Evolutionary conservation across 352 stramenopile genomes (phyloP), one percentile per base, ranked within the genome.

Genomic region (Phytophthora litchii): DNA sequence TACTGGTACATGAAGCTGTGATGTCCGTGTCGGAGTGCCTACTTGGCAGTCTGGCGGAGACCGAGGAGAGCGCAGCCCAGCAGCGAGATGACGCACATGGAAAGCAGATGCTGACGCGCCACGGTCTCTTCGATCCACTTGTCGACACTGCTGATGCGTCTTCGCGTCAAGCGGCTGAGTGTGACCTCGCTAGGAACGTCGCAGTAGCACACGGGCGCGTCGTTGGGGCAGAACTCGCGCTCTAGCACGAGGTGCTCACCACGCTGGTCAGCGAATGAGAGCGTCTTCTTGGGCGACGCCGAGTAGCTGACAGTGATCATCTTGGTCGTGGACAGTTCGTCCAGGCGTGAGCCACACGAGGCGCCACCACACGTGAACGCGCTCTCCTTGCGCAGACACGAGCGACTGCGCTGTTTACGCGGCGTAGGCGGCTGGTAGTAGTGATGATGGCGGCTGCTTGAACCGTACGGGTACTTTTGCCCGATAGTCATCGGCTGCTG

Each of bases 201-300:
- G 44, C 69, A 82, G 58, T 70, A 84, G 44, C 67, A 62, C 31
- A 79, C 72, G 1, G 77, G 72, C 0, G 77, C 74, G 27, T 86
- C 74, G 13, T 44, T 45, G 21, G 66, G 72, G n/a, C 65, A 64
- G 50, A 74, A 86, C 60, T 84, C 74, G 27, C 70, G 69, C 45
- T 78, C 64, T 21, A 78, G 21, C 54, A 88, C 78, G 51, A 88
- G 60, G 55, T 74, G 55, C 41, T 71, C 58, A 31, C 76, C 78
- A 45, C 73, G 66, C 44, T 88, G 76, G 54, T 88, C 78, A 0
- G 78, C 78, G 54, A 88, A 88, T 49, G 72, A 83, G 1, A 88
- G 63, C 32, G 60, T 57, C 52, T 88, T 88, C 64, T 88, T 88
- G 59, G 60, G 64, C 34, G 55, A 31, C 5, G 42, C 34, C 19